Conservation (phyloP, 73 alveolate species). For the Paramecium octaurelia region DNA sequence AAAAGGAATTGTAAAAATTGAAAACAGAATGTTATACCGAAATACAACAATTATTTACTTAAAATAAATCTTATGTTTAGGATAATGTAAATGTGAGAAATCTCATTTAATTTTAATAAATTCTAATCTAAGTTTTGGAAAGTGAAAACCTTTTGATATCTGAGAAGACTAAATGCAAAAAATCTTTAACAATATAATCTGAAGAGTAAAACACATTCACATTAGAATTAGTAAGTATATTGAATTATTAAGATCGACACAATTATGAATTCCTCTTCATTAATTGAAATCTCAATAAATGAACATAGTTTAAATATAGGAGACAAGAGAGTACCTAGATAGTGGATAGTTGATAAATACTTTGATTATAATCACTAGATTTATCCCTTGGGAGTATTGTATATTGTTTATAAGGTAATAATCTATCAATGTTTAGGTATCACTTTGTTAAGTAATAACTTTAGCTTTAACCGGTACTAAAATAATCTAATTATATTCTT, state of each 20-base stretch:
- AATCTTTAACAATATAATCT: neutral
- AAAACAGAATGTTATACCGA: neutral
- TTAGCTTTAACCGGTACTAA: neutral
- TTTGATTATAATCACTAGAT: slow-evolving; percentile 4
- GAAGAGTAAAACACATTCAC: neutral
- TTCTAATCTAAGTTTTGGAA: neutral
- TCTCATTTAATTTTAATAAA: neutral
- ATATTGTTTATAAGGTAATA: slow-evolving; percentile 10
- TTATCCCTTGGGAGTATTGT: neutral
- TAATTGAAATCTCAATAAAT: neutral
- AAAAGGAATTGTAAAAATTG: neutral
- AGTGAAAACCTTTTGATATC: neutral
- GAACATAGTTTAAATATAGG: neutral
- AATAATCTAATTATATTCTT: neutral
- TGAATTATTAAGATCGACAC: neutral
- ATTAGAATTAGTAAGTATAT: neutral
- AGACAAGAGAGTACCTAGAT: neutral
- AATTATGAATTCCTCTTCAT: neutral
- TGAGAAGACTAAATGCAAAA: neutral
- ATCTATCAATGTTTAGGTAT: neutral
- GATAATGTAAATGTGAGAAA: neutral
- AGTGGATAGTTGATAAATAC: neutral
- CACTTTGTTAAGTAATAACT: slow-evolving; percentile 10
- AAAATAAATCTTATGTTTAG: neutral
- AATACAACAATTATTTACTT: neutral